Conservation (phyloP, 208 protist genomes). For the Crithidia brevicula region DNA sequence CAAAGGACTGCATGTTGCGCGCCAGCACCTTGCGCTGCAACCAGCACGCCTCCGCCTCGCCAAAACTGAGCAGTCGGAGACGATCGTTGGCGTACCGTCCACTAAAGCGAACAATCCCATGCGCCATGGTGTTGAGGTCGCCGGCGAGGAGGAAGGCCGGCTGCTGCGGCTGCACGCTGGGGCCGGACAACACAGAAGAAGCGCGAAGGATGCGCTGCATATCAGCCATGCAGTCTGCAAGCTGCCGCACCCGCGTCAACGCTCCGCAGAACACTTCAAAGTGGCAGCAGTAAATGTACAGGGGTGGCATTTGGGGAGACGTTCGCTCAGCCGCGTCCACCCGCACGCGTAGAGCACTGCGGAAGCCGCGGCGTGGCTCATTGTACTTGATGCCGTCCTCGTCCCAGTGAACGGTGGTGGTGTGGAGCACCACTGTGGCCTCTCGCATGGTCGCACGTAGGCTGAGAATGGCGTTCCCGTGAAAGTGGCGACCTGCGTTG, state of each 20-base stretch:
- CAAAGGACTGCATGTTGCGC: slow-evolving; percentile 42
- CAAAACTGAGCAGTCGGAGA: slow-evolving; percentile 56
- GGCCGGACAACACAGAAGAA: slow-evolving; percentile 6
- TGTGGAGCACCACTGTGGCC: slow-evolving; percentile 49
- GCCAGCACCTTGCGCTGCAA: slow-evolving; percentile 77
- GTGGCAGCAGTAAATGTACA: slow-evolving; percentile 85
- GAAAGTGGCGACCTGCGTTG: slow-evolving; percentile 54
- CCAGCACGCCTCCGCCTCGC: slow-evolving; percentile 82
- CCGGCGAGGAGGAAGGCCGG: slow-evolving; percentile 74
- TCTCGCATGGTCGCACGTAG: slow-evolving; percentile 37
- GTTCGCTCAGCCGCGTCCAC: slow-evolving; percentile 44
- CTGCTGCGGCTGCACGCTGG: neutral
- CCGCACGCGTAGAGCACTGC: slow-evolving; percentile 53
- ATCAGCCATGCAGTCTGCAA: slow-evolving; percentile 64
- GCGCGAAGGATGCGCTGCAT: slow-evolving; percentile 36
- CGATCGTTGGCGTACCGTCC: slow-evolving; percentile 51
- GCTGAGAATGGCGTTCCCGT: slow-evolving; percentile 83
- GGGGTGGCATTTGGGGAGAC: slow-evolving; percentile 31
- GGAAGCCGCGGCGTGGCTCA: slow-evolving; percentile 67
- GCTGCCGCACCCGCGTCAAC: slow-evolving; percentile 67
- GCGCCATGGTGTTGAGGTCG: slow-evolving; percentile 84
- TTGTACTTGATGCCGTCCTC: slow-evolving; percentile 31
- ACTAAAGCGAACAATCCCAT: slow-evolving; percentile 71
- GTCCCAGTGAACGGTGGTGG: slow-evolving; percentile 60
- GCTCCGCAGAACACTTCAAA: slow-evolving; percentile 82